Base-by-base conservation (phyloP, 441 rosid species). In the Eutrema salsugineum region DNA sequence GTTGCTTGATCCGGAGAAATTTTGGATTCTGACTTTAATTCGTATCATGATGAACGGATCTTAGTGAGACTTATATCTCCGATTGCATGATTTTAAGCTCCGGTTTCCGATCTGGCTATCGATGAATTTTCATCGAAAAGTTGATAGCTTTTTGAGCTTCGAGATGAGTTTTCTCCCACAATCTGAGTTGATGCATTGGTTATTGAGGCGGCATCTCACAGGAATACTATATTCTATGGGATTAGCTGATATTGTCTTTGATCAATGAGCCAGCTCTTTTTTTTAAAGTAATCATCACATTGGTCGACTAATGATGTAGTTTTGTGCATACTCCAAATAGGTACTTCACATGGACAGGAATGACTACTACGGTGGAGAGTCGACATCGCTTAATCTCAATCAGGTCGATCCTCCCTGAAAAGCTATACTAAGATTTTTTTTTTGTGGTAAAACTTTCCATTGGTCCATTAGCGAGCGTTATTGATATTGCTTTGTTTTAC, bases 271-370 rank as follows among this genome's bases (percentile, higher is more conserved):
- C 16, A n/a, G 17, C 3, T 15, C 30, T 9, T 11, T 57, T 11
- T 9, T 12, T 19, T 5, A 11, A 9, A 61, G 51, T n/a, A 43
- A 62, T 42, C 66, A 42, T 43, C 22, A 40, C n/a, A n/a, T n/a
- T 50, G 8, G 1, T 59, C 24, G 35, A 38, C 36, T 22, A 5
- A 75, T 46, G 22, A 2, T 55, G 24, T 60, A 9, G 4, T 16
- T 9, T 30, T 24, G 2, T 15, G 11, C n/a, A 16, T 24, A 22
- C 28, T 8, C 6, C 28, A 6, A 2, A 51, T 80, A 93, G 98
- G 98, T 93, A 48, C 85, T 93, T 82, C 98, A 93, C 80, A 93
- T 93, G 98, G 98, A 93, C 73, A 84, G 97, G 70, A 90, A 90
- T 81, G 98, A 93, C 71, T 93, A 93, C 64, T 93, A 93, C 58